phyloP scores from a whole-genome alignment of 2,329 filamentous ascomycete species.

The Albifimbria verrucaria region DNA sequence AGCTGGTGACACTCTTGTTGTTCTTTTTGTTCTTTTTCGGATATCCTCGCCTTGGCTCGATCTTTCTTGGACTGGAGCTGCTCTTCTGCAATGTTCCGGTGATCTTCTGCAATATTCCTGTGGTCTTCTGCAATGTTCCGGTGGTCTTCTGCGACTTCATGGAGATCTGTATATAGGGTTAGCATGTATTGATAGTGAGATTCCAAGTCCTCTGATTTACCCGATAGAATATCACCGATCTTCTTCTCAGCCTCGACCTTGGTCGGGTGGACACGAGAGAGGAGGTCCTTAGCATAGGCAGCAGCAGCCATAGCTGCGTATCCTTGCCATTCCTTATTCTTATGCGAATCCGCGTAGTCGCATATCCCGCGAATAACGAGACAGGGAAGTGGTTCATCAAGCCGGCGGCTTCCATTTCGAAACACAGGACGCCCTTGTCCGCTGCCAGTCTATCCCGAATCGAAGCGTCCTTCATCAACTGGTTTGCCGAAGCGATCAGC shows the following conservation, averaged over 20 bases:
- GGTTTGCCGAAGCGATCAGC: background rate
- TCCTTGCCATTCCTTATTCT: constrained; percentile 22
- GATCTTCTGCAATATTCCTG: no score
- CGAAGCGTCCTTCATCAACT: background rate
- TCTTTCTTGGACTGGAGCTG: no score
- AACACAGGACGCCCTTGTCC: background rate
- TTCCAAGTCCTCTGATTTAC: no score
- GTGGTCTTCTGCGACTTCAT: no score
- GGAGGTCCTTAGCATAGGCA: constrained; percentile 10
- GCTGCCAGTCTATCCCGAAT: background rate
- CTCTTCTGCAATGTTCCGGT: background rate
- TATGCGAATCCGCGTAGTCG: constrained; percentile 33
- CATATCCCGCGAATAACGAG: constrained; percentile 32
- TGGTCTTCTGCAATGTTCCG: no score
- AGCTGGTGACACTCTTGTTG: constrained; percentile 3
- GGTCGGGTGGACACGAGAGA: background rate
- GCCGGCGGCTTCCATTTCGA: constrained; percentile 15
- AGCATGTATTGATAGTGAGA: no score
- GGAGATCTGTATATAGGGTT: no score
- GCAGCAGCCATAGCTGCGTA: constrained; percentile 30
- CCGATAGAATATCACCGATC: no score
- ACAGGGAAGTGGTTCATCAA: constrained; percentile 23
- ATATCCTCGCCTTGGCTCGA: no score
- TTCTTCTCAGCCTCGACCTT: constrained; percentile 11
- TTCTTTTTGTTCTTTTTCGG: no score